Evolutionary conservation across 805 yeast species (phyloP), one percentile per base, ranked within the genome.

Genomic region (Cyberlindnera xylosilytica): DNA sequence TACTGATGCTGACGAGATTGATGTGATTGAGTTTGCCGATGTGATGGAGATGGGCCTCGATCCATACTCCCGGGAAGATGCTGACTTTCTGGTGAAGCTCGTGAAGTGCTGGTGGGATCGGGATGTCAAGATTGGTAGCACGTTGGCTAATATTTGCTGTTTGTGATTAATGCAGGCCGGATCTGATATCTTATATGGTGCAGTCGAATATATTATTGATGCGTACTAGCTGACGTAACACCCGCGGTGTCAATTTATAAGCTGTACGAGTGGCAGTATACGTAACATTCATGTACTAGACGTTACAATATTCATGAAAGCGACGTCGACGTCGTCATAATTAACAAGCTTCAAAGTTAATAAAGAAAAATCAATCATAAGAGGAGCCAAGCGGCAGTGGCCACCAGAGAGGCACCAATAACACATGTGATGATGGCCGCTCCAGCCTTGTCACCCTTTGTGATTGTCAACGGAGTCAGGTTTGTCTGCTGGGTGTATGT

Each of bases 361-460:
- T n/a, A n/a, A n/a, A n/a, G n/a, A n/a, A n/a, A n/a, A n/a, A n/a
- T n/a, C n/a, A n/a, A n/a, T 52, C 52, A 61, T 33, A 63, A 18
- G 30, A 71, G 44, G 27, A 71, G 56, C 76, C 76, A 72, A 4
- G 64, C 54, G 13, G 64, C 65, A 12, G 67, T 49, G 4, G 63
- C 73, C 29, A 70, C 53, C 17, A 72, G 49, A 1, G 68, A 55
- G 13, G 60, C 57, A 17, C 77, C 79, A 44, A 76, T 53, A 27
- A 81, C 50, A 16, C 74, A 77, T 1, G 87, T 81, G 37, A 81
- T 74, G 34, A 81, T 69, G n/a, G 81, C 73, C 3, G 87, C 87
- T 39, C 87, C 87, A 1, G 82, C 87, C 38, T 62, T 66, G 56
- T 76, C 81, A 8, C 73, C 74, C 3, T 50, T 46, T 39, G 58